phyloP scores from a whole-genome alignment of 2,329 filamentous ascomycete genomes.

The Domatiomyces catenatus region DNA sequence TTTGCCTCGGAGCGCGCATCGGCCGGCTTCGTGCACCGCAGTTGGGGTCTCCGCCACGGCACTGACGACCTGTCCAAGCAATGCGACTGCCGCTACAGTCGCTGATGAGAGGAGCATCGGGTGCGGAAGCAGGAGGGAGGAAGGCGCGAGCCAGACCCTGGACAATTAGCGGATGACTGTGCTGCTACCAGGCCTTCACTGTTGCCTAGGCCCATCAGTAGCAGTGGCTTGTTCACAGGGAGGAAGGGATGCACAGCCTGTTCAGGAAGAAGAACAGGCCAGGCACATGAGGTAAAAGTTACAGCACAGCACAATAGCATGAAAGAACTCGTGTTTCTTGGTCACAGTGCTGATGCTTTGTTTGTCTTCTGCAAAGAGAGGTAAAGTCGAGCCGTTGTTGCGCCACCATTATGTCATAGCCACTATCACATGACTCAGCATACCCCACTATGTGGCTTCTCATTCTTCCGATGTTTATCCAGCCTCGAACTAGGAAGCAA shows the following conservation, averaged over 20 bases:
- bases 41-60: conserved; percentile 17
- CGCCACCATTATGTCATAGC: too few species aligned
- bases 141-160: background rate
- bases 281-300: background rate
- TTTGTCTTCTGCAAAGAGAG: too few species aligned
- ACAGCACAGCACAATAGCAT: background rate
- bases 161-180: background rate
- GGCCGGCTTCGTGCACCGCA: conserved; percentile 62
- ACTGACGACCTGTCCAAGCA: background rate
- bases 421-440: too few species aligned
- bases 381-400: too few species aligned
- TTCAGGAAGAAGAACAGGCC: background rate
- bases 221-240: background rate
- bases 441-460: too few species aligned
- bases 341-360: background rate
- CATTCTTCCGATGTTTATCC: too few species aligned
- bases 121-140: background rate
- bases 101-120: background rate
- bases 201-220: background rate
- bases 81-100: background rate
- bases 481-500: too few species aligned
- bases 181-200: too few species aligned
- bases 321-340: background rate
- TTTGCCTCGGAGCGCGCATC: conserved; percentile 79
- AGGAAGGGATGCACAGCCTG: background rate